Conservation (phyloP, 2,329 filamentous ascomycete genomes). For the Fusarium sp. region DNA sequence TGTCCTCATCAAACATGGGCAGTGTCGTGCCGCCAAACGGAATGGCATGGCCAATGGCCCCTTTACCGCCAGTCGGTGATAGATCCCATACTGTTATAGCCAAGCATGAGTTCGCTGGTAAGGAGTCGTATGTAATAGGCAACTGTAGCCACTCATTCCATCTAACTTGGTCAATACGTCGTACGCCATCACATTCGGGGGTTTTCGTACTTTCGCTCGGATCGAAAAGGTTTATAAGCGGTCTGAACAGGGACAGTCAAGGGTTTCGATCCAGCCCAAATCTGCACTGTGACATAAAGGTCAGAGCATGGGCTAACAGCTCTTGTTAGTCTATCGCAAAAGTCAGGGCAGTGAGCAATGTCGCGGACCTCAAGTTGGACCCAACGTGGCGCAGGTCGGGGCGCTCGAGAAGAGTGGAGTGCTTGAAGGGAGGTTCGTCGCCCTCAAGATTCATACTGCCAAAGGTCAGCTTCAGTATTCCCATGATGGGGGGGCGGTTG, state of each 20-base stretch:
- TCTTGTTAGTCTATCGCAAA: slow-evolving; percentile 37
- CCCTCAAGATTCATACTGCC: slow-evolving; percentile 60
- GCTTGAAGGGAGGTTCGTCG: slow-evolving; percentile 54
- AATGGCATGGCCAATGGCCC: slow-evolving; percentile 78
- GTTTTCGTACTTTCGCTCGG: slow-evolving; percentile 66
- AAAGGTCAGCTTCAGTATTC: slow-evolving; percentile 27
- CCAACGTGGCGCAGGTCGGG: slow-evolving; percentile 88
- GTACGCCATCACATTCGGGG: not conserved
- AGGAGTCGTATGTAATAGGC: slow-evolving; percentile 83
- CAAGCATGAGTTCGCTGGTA: slow-evolving; percentile 83
- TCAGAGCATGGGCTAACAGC: slow-evolving; percentile 77
- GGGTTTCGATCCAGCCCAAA: slow-evolving; percentile 96
- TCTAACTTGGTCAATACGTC: slow-evolving; percentile 51
- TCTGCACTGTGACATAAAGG: slow-evolving; percentile 89
- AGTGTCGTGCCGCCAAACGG: slow-evolving; percentile 96
- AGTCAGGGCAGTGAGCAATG: not conserved
- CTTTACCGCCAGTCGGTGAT: slow-evolving; percentile 78
- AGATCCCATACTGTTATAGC: slow-evolving; percentile 97
- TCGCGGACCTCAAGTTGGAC: slow-evolving; percentile 77
- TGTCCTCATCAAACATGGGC: slow-evolving; percentile 90
- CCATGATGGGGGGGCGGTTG: not conserved
- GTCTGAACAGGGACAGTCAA: slow-evolving; percentile 93
- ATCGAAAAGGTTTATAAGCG: slow-evolving; percentile 89
- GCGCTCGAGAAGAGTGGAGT: slow-evolving; percentile 78
- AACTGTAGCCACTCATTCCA: slow-evolving; percentile 98